These are phyloP conservation scores for Lecanicillium sp. DNA, from an alignment of 2,329 filamentous ascomycete species.

Conservation along the genomic window DNA sequence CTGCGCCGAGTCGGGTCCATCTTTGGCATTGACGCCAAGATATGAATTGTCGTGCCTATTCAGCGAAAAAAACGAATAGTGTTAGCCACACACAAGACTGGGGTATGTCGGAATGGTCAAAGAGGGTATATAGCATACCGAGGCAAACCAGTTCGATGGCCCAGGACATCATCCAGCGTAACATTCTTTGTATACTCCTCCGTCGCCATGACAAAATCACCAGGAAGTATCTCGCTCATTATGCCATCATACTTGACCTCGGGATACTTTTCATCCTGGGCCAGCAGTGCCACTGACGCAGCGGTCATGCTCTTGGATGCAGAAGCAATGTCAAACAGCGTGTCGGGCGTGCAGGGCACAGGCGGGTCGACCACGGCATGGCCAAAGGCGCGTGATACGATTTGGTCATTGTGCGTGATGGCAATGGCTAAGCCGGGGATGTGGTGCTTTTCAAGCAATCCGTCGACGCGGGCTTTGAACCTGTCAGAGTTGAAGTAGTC, in stretches of 20 bases:
- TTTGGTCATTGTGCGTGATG: constrained; percentile 1
- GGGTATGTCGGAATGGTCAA: neutral
- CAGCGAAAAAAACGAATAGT: no score
- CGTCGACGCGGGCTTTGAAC: constrained; percentile 5
- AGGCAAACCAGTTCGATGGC: constrained; percentile 18
- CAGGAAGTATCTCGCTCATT: constrained; percentile 17
- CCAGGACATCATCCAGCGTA: constrained; percentile 17
- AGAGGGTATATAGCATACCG: constrained; percentile 8
- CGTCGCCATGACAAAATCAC: constrained; percentile 18
- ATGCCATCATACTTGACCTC: constrained; percentile 15
- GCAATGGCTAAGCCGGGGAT: constrained; percentile 18
- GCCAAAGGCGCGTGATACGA: constrained; percentile 16
- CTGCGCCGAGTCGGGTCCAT: constrained; percentile 13
- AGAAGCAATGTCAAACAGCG: constrained; percentile 19
- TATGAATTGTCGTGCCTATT: constrained; percentile 19
- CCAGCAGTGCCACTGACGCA: constrained; percentile 16
- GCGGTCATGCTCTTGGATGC: constrained; percentile 19
- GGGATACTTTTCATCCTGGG: constrained; percentile 14
- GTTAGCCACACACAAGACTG: no score
- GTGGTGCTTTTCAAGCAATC: constrained; percentile 10
- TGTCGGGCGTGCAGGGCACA: constrained; percentile 14
- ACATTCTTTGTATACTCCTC: constrained; percentile 12
- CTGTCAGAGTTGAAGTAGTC: constrained; percentile 5
- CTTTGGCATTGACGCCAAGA: constrained; percentile 9
- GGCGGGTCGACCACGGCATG: constrained; percentile 12